A percentile compares a stretch with the other conserved stretches of the same genome.
phyloP scores from a whole-genome alignment of 192 early-diverging fungal species.

The Funneliformis geosporum region DNA sequence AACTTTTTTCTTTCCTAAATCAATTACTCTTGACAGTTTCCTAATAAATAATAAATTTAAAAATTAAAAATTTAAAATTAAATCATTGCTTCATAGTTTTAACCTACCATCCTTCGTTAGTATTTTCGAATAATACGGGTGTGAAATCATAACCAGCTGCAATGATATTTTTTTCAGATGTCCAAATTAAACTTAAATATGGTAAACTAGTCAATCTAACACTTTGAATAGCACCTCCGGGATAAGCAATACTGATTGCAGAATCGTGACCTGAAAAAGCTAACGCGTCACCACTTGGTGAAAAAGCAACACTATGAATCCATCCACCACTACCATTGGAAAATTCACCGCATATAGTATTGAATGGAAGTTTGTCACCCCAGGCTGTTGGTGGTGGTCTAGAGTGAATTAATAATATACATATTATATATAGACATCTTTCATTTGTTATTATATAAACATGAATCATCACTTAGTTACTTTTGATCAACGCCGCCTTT shows the following conservation, averaged over 20 bases:
- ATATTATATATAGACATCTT: background rate
- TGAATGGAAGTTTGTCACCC: conserved; percentile 95
- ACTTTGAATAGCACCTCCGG: conserved; percentile 56
- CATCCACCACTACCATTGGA: conserved; percentile 76
- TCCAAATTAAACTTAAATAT: conserved; percentile 75
- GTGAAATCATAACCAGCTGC: conserved; percentile 93
- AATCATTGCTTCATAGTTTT: background rate
- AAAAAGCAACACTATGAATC: conserved; percentile 92
- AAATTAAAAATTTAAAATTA: background rate
- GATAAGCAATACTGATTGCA: conserved; percentile 74
- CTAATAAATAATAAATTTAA: conserved; percentile 29
- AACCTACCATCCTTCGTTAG: conserved; percentile 58
- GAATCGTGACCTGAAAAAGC: conserved; percentile 90
- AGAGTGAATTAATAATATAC: conserved; percentile 8
- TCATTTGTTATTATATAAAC: background rate
- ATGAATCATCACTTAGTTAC: conserved; percentile 35
- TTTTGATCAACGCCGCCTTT: conserved; percentile 92
- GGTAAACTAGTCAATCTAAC: conserved; percentile 73
- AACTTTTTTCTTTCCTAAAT: conserved; percentile 74
- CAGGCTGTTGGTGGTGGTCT: conserved; percentile 78
- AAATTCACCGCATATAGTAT: conserved; percentile 89
- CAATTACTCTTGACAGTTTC: conserved; percentile 68
- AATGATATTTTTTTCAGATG: conserved; percentile 74
- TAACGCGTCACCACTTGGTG: conserved; percentile 82
- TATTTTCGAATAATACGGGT: conserved; percentile 76